Evolutionary conservation across 495 filamentous ascomycete species (phyloP).

Genomic region (Aspergillus avenaceus): DNA sequence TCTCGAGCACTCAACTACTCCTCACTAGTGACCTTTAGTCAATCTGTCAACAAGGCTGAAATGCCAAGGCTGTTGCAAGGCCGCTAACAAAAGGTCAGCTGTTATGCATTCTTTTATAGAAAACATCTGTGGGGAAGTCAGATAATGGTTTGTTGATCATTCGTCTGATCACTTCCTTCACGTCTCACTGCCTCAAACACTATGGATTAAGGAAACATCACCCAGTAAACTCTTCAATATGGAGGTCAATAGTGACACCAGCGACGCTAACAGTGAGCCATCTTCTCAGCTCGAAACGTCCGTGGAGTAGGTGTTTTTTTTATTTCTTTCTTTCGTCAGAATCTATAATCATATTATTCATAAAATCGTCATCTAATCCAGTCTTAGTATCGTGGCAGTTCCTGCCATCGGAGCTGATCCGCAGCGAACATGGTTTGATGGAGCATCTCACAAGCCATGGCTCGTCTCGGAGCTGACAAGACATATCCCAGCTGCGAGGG

Average conservation of each 20-base stretch:
- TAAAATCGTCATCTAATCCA: constrained; percentile 1
- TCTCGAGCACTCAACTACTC: not conserved
- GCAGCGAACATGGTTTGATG: constrained; percentile 29
- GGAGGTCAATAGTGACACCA: constrained; percentile 2
- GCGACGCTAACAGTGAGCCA: constrained; percentile 1
- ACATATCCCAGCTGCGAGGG: constrained; percentile 39
- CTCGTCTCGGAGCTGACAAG: constrained; percentile 21
- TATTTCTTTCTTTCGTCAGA: too few relatives aligned
- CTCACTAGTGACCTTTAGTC: not conserved
- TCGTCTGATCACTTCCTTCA: too few relatives aligned
- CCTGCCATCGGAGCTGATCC: constrained; percentile 42
- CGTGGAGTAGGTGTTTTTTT: constrained; percentile 43
- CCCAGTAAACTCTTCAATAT: constrained; percentile 1
- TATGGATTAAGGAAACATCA: not conserved
- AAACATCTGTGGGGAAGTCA: constrained; percentile 5
- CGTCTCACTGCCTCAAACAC: too few relatives aligned
- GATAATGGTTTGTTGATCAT: constrained; percentile 17
- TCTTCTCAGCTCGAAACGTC: constrained; percentile 17
- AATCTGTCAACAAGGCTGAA: constrained; percentile 8
- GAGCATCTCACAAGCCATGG: constrained; percentile 20
- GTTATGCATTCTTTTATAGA: constrained; percentile 2
- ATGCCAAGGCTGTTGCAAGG: not conserved
- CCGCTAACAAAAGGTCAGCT: constrained; percentile 12
- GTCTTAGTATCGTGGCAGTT: constrained; percentile 37
- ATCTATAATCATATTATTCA: too few relatives aligned